phyloP scores from a whole-genome alignment of 192 early-diverging fungal species.

The Linnemannia hyalina region DNA sequence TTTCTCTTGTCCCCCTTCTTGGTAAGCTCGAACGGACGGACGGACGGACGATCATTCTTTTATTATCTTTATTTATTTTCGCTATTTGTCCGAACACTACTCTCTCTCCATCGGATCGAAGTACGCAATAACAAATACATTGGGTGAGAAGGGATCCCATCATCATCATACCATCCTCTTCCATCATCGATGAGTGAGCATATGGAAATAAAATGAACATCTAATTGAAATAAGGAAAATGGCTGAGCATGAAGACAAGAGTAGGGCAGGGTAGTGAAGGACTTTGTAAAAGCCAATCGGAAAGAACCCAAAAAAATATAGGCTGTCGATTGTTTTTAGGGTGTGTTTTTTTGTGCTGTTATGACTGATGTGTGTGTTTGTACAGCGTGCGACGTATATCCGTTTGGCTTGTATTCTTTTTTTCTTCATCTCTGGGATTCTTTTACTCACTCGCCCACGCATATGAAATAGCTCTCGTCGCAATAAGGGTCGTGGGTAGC shows the following conservation, averaged over 20 bases:
- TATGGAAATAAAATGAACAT: neutral
- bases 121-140: neutral
- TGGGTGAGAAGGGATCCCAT: neutral
- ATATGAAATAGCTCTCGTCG: neutral
- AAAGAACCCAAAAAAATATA: neutral
- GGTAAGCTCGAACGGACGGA: neutral
- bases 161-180: no score
- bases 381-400: neutral
- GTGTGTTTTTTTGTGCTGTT: neutral
- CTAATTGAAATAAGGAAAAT: neutral
- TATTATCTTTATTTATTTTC: neutral
- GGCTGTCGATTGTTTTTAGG: neutral
- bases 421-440: no score
- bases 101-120: neutral
- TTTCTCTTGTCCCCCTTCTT: neutral
- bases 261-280: neutral
- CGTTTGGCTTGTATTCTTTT: no score
- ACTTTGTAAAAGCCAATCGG: neutral
- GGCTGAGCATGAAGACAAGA: neutral
- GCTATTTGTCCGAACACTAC: neutral
- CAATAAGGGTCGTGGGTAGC: neutral
- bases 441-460: neutral
- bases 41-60: neutral
- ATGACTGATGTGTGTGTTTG: neutral
- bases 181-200: no score